These are phyloP conservation scores for Pezicula radicicola DNA, from an alignment of 2,329 filamentous ascomycete genomes.

Conservation along the genomic window DNA sequence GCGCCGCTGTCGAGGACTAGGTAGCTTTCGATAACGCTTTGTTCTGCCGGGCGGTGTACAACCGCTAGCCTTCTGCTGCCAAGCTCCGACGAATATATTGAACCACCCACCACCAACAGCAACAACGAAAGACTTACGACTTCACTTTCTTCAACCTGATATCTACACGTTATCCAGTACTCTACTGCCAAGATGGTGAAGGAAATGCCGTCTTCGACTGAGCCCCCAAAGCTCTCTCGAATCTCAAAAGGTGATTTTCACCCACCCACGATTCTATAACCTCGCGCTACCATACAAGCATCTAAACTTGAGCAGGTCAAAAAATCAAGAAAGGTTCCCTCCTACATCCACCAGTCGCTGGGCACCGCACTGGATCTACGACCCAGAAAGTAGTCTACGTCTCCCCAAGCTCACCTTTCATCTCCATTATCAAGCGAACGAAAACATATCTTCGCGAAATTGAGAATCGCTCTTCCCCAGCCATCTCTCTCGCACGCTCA, in stretches of 20 bases:
- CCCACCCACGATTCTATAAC: conserved; percentile 29
- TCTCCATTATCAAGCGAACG: conserved; percentile 26
- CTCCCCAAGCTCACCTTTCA: conserved; percentile 23
- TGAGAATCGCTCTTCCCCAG: conserved; percentile 19
- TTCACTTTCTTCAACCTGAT: neutral
- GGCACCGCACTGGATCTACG: conserved; percentile 14
- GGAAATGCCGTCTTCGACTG: neutral
- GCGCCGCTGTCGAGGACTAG: neutral
- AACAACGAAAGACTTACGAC: neutral
- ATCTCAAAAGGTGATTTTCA: conserved; percentile 13
- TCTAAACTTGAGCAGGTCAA: conserved; percentile 16
- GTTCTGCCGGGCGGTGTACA: conserved; percentile 8
- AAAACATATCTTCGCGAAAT: conserved; percentile 21
- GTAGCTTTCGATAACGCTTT: neutral
- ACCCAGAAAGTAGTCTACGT: conserved; percentile 27
- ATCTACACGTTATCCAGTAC: neutral
- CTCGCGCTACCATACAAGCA: too few species aligned
- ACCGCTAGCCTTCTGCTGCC: neutral
- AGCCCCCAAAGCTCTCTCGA: conserved; percentile 10
- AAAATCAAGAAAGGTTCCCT: conserved; percentile 30
- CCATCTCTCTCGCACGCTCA: conserved; percentile 6
- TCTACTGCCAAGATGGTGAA: conserved; percentile 9
- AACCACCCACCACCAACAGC: neutral
- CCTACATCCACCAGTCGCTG: conserved; percentile 26
- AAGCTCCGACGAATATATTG: too few species aligned